Base-by-base conservation (phyloP, 163 green algal species). In the Trebouxia gelatinosa region DNA sequence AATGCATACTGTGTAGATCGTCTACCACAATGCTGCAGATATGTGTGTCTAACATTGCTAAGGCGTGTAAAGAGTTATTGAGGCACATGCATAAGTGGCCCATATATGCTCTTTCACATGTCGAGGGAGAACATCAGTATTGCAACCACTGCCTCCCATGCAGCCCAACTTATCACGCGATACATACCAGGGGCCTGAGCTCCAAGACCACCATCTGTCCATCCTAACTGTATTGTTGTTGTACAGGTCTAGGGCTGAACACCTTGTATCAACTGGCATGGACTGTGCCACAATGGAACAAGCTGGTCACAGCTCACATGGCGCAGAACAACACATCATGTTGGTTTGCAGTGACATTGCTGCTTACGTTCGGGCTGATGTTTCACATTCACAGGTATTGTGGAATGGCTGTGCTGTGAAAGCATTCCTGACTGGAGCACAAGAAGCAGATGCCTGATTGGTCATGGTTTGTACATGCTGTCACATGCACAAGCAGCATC, bases 261-360 rank as follows among this genome's bases (percentile, higher is more conserved):
- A 74, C 79, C 2, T 48, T 62, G 39, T 92, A 87, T 80, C 78
- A 89, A 74, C 34, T 80, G 11, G 11, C 84, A 1, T 91, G 87
- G 75, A 88, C 84, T 0, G 9, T 77, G 35, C 88, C 86, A 2
- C 81, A 82, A 48, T 81, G 75, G 62, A 34, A 83, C n/a, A 13
- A 9, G 1, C 78, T 91, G 68, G 74, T 92, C 43, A 23, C 28
- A 9, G 26, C 61, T 0, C 82, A 48, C 74, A 79, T 91, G 78
- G 71, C 37, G 0, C 57, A 51, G n/a, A 74, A 77, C 34, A 23
- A 46, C 5, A 70, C 85, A 6, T 26, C 46, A 17, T 46, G 51
- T 11, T 39, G 50, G 59, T 46, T 70, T 23, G 74, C 84, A 32
- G n/a, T 83, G 29, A 48, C 38, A 5, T 54, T 88, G 61, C 76